phyloP scores from a whole-genome alignment of 139 green algal genomes.

The Nannochloris sp. region DNA sequence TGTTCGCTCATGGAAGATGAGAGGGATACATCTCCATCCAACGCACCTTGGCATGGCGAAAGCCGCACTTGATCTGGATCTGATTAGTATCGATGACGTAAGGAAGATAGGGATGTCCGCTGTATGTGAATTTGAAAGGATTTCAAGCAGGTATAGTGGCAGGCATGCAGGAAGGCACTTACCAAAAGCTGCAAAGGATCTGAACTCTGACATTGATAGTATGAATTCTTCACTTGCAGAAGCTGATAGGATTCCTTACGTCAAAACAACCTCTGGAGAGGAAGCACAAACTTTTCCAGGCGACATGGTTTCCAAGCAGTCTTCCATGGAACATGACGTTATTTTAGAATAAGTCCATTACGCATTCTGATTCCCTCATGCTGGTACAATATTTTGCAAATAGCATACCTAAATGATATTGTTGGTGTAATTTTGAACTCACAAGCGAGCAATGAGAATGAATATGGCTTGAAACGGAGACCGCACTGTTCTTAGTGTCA shows the following conservation, averaged over 20 bases:
- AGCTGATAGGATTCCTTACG: not conserved
- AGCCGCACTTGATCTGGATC: constrained; percentile 20
- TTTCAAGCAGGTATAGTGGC: constrained; percentile 18
- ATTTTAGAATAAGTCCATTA: not conserved
- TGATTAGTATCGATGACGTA: constrained; percentile 29
- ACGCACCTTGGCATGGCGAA: constrained; percentile 41
- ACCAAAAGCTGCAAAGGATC: constrained; percentile 17
- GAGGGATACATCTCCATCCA: constrained; percentile 31
- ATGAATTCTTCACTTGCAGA: constrained; percentile 31
- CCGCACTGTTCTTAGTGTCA: too few relatives aligned
- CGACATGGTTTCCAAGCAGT: not conserved
- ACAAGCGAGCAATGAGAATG: too few relatives aligned
- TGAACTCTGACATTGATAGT: constrained; percentile 30
- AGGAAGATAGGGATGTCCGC: constrained; percentile 22
- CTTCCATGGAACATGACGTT: constrained; percentile 2
- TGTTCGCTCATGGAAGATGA: constrained; percentile 24
- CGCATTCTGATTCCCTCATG: not conserved
- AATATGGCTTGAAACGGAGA: too few relatives aligned
- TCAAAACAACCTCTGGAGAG: not conserved
- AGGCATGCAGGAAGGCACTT: constrained; percentile 24
- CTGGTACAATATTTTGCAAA: too few relatives aligned
- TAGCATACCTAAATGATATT: too few relatives aligned
- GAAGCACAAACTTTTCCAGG: not conserved
- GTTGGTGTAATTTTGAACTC: too few relatives aligned
- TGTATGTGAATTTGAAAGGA: constrained; percentile 15